Base-by-base conservation (phyloP, 192 early-diverging fungal genomes). In the Helicostylum pulchrum region DNA sequence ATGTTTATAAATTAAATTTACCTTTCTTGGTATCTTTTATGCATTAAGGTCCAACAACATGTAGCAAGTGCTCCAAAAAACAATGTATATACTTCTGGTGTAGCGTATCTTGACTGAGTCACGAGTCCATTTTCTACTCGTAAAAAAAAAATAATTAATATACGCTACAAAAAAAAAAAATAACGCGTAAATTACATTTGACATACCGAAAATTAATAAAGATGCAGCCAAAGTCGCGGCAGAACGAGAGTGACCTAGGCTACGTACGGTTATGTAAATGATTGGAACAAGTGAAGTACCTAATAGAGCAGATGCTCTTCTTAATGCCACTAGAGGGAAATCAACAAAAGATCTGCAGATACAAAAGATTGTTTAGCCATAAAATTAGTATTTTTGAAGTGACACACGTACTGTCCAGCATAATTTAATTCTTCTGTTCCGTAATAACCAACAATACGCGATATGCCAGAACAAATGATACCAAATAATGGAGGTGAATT, bases 21-120 rank as follows among this genome's bases (percentile, higher is more conserved):
- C 67, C 52, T 68, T 52, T 68, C 23, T 42, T 63, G 62, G 17
- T 12, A 44, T 21, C 50, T 63, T 57, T 89, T 91, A 53, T 89
- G 85, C 68, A 96, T 94, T 70, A 88, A 83, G 15, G 93, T 73
- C 95, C 94, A 99, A 49, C 83, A 72, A 50, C 90, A 83, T 31
- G 87, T 74, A 5, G 93, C 79, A 47, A 82, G 70, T 31, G 88
- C 87, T 55, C 21, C 21, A 42, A 68, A 68, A 10, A 53, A 15
- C 19, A 45, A 34, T 15, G 19, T 15, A 21, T 45, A 52, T 39
- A 49, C 44, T 8, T 50, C 58, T 15, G 51, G 30, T 47, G 67
- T 54, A 8, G 42, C 19, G 30, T 44, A 62, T 34, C 58, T 15
- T 54, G 67, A 62, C 43, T 62, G 50, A 6, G 93, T 86, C n/a